These are phyloP conservation scores for Talaromyces atroroseus DNA, from an alignment of 2,329 filamentous ascomycete species.

Conservation along the genomic window DNA sequence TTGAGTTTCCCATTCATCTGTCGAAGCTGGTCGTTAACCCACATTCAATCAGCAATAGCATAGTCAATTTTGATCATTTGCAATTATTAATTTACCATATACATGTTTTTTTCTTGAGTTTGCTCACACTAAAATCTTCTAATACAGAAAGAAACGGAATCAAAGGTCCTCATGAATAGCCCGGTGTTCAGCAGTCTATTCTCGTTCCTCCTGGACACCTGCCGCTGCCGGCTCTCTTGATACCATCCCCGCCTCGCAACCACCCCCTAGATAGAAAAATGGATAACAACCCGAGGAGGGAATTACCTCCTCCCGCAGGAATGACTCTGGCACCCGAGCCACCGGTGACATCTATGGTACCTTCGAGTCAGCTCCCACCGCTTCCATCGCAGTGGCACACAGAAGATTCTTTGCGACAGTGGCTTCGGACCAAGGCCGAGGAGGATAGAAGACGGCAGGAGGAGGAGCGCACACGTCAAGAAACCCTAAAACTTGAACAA, in stretches of 20 bases:
- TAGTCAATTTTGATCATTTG: not conserved
- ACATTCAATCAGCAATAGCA: not conserved
- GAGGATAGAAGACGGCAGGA: conserved; percentile 62
- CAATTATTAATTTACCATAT: not conserved
- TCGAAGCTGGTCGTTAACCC: not conserved
- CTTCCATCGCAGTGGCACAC: conserved; percentile 62
- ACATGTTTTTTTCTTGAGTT: conserved; percentile 31
- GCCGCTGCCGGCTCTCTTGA: conserved; percentile 27
- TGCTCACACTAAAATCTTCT: conserved; percentile 48
- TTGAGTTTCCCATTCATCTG: not conserved
- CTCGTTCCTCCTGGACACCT: conserved; percentile 34
- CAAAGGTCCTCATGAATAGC: conserved; percentile 46
- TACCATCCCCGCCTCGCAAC: conserved; percentile 22
- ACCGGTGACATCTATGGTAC: conserved; percentile 27
- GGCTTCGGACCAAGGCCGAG: conserved; percentile 66
- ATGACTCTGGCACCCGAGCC: conserved; percentile 53
- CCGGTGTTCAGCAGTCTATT: conserved; percentile 37
- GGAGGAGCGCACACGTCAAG: conserved; percentile 62
- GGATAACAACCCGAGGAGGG: conserved; percentile 61
- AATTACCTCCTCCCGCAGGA: conserved; percentile 62
- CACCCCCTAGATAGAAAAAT: conserved; percentile 52
- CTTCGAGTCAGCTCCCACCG: conserved; percentile 54
- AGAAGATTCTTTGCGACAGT: conserved; percentile 66
- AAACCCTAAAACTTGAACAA: conserved; percentile 64
- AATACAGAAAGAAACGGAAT: conserved; percentile 43